Conservation (phyloP, 352 stramenopile species). For the Globisporangium solare region DNA sequence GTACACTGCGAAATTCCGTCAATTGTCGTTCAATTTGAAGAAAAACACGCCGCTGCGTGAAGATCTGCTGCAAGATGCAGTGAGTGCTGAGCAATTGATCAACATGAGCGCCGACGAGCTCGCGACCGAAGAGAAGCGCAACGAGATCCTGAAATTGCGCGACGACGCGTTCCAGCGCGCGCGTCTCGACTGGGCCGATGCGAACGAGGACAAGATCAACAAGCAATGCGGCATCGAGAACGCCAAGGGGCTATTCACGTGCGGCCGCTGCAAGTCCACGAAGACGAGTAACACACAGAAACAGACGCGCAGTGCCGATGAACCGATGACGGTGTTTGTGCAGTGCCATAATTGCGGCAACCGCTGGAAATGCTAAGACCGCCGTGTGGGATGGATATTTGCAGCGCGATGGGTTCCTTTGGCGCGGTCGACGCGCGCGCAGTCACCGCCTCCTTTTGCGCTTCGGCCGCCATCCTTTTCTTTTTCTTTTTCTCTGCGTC, state of each 20-base stretch:
- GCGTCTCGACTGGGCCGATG: slow-evolving; percentile 86
- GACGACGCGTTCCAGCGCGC: slow-evolving; percentile 83
- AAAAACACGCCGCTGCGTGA: slow-evolving; percentile 83
- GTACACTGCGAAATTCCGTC: slow-evolving; percentile 85
- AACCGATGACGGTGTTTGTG: slow-evolving; percentile 98
- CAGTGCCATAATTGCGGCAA: slow-evolving; percentile 97
- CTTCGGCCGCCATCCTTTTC: neutral
- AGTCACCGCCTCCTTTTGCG: slow-evolving; percentile 1
- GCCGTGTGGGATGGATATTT: slow-evolving; percentile 1
- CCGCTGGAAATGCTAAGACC: slow-evolving; percentile 90
- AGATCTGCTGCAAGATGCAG: slow-evolving; percentile 62
- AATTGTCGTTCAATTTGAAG: slow-evolving; percentile 90
- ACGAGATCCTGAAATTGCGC: slow-evolving; percentile 78
- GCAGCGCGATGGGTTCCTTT: neutral
- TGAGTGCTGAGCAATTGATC: slow-evolving; percentile 72
- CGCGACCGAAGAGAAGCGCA: slow-evolving; percentile 81
- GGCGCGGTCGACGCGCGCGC: slow-evolving; percentile 1
- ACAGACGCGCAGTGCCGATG: slow-evolving; percentile 96
- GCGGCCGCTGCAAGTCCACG: slow-evolving; percentile 92
- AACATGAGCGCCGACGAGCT: slow-evolving; percentile 85
- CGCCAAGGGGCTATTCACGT: slow-evolving; percentile 85
- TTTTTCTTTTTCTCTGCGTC: slow-evolving; percentile 3
- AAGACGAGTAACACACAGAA: slow-evolving; percentile 98
- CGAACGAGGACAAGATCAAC: slow-evolving; percentile 91
- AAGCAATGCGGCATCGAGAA: slow-evolving; percentile 84